Evolutionary conservation across 192 early-diverging fungal species (phyloP), one percentile per base, ranked within the genome.

Genomic region (Coemansia reversa): DNA sequence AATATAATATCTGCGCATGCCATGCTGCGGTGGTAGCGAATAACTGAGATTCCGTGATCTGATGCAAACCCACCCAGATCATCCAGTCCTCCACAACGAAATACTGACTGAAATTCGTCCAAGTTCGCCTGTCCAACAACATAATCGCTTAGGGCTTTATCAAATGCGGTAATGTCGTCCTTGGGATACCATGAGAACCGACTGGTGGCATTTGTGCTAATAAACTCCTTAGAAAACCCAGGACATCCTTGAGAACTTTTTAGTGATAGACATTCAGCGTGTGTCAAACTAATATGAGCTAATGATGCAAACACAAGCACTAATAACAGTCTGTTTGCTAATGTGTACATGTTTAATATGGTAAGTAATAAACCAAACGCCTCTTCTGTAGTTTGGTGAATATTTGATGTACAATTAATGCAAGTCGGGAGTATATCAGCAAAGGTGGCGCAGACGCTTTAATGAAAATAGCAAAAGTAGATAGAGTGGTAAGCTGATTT

Each of bases 11-110:
- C 73, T 8, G 79, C 74, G 66, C 79, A 81, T 16, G 75, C 51
- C 62, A 81, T 76, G 39, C 79, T 81, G 58, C 79, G 73, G 49
- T 76, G 79, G 55, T 72, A 81, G 14, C 74, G 69, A 32, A 81
- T 65, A 0, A 72, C 74, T 8, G 79, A 67, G 51, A 32, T 51
- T 19, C 79, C 79, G 59, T 75, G 79, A 32, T 81, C 74, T 0
- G 69, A 60, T 48, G 63, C 68, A 60, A 76, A 75, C 16, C 79
- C 79, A 9, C 79, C 79, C 63, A 75, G 56, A 22, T 75, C 64
- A 49, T 81, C 79, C 7, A 81, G 69, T 7, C 73, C 74, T 0
- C 69, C 23, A 47, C 79, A 81, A 27, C 79, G 79, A 54, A 81
- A 81, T 30, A 81, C 73, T 9, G 74, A 64, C 45, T 81, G 79